Percentiles rank a stretch among this genome's conserved stretches.
These are phyloP conservation scores for Pelagomonas calceolata DNA, from an alignment of 108 stramenopile genomes.

Conservation along the genomic window DNA sequence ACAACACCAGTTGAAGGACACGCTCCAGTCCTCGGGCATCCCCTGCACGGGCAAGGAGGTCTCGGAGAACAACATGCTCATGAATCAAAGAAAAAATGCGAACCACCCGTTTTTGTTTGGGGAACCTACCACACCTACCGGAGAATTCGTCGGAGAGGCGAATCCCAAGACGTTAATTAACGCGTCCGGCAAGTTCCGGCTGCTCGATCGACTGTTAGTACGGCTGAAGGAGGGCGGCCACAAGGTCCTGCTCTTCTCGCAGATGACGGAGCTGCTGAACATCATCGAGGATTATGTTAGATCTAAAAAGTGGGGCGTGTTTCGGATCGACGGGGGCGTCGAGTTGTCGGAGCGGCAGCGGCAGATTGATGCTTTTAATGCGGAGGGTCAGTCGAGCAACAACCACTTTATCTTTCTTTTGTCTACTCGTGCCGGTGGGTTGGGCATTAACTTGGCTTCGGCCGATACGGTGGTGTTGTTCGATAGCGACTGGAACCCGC, in stretches of 20 bases:
- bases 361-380: slow-evolving; percentile 86
- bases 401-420: slow-evolving; percentile 77
- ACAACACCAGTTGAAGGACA: slow-evolving; percentile 59
- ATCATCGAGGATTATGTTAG: slow-evolving; percentile 88
- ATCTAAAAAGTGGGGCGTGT: slow-evolving; percentile 66
- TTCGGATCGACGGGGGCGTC: slow-evolving; percentile 87
- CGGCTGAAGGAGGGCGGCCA: slow-evolving; percentile 78
- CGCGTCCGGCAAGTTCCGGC: slow-evolving; percentile 83
- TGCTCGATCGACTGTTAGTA: slow-evolving; percentile 89
- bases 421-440: slow-evolving; percentile 88
- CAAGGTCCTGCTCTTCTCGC: slow-evolving; percentile 96
- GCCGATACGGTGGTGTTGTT: slow-evolving; percentile 98
- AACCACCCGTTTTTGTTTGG: slow-evolving; percentile 95
- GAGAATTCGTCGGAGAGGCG: slow-evolving; percentile 62
- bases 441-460: slow-evolving; percentile 84
- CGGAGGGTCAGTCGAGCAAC: slow-evolving; percentile 61
- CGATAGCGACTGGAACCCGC: slow-evolving; percentile 98
- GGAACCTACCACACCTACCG: slow-evolving; percentile 71
- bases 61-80: slow-evolving; percentile 80
- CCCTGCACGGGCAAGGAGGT: slow-evolving; percentile 42
- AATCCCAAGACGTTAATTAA: slow-evolving; percentile 74
- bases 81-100: slow-evolving; percentile 89
- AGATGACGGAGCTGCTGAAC: slow-evolving; percentile 87
- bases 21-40: slow-evolving; percentile 58
- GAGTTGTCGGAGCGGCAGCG: slow-evolving; percentile 88